phyloP scores from a whole-genome alignment of 768 basidiomycete genomes.

The Russula earlei region DNA sequence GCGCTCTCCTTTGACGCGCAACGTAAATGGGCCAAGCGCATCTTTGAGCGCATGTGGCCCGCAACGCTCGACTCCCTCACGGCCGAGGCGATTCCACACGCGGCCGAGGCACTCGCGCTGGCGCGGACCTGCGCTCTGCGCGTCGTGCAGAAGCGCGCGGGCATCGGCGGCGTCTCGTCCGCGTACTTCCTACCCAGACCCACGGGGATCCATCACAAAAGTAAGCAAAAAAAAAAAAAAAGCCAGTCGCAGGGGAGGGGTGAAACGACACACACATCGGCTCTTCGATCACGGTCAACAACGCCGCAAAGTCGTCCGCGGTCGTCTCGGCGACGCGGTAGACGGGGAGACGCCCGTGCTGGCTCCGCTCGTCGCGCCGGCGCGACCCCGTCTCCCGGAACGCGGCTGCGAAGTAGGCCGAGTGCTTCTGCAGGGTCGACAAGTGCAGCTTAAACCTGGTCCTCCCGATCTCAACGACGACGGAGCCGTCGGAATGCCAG shows the following conservation, averaged over 20 bases:
- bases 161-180: slow-evolving; percentile 24
- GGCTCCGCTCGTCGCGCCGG: not conserved
- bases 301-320: slow-evolving; percentile 27
- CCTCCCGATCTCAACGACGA: slow-evolving; percentile 29
- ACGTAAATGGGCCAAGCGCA: slow-evolving; percentile 23
- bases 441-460: slow-evolving; percentile 31
- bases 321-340: slow-evolving; percentile 23
- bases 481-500: slow-evolving; percentile 31
- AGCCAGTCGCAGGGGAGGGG: too few species aligned
- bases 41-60: slow-evolving; percentile 29
- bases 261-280: slow-evolving; percentile 26
- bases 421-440: slow-evolving; percentile 27
- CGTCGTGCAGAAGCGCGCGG: slow-evolving; percentile 28
- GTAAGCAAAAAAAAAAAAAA: not conserved
- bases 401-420: slow-evolving; percentile 28
- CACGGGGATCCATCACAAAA: not conserved
- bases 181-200: slow-evolving; percentile 23
- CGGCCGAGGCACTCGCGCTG: too few species aligned
- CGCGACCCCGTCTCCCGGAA: slow-evolving; percentile 14
- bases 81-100: slow-evolving; percentile 19
- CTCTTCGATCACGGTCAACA: slow-evolving; percentile 28
- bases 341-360: slow-evolving; percentile 13
- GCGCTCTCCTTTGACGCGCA: slow-evolving; percentile 28
- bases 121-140: slow-evolving; percentile 23
- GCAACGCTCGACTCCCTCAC: slow-evolving; percentile 20